phyloP scores from a whole-genome alignment of 345 rosid genomes.

The Isatis tinctoria region DNA sequence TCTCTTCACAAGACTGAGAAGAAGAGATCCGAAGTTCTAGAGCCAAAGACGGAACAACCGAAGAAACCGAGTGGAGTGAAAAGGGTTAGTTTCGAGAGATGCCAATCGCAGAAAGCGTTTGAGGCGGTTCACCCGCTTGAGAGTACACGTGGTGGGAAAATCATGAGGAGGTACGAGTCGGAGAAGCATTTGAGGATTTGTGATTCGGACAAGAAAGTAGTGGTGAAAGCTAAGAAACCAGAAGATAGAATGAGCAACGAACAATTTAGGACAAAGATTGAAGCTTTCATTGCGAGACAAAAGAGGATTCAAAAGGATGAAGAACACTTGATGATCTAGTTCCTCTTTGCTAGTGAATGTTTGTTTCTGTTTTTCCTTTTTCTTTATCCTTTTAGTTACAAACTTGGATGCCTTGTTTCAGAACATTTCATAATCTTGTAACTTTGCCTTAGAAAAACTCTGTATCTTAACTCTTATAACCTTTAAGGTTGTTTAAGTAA shows the following conservation, averaged over 20 bases:
- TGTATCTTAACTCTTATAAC: slow-evolving; percentile 2
- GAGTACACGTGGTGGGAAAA: slow-evolving; percentile 7
- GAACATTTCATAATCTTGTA: slow-evolving; percentile 9
- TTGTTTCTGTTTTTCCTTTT: neutral
- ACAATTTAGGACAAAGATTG: slow-evolving; percentile 58
- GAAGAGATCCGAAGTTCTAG: slow-evolving; percentile 22
- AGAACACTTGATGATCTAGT: slow-evolving; percentile 36
- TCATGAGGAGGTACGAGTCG: slow-evolving; percentile 44
- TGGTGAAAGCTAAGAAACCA: slow-evolving; percentile 30
- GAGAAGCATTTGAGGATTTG: slow-evolving; percentile 39
- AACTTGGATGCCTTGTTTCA: slow-evolving; percentile 4
- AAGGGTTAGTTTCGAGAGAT: slow-evolving; percentile 40
- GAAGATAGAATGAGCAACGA: slow-evolving; percentile 73
- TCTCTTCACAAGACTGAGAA: slow-evolving; percentile 43
- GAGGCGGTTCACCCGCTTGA: slow-evolving; percentile 21
- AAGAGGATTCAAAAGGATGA: slow-evolving; percentile 67
- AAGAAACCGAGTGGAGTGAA: slow-evolving; percentile 12
- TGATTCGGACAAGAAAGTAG: slow-evolving; percentile 22
- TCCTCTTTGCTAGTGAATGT: neutral
- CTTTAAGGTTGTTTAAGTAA: neutral
- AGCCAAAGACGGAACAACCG: slow-evolving; percentile 8
- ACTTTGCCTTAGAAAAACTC: neutral
- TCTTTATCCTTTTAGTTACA: neutral
- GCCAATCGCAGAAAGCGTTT: slow-evolving; percentile 49
- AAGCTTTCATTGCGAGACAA: slow-evolving; percentile 78